Evolutionary conservation across 1,284 basidiomycete species (phyloP), one percentile per base, ranked within the genome.

Genomic region (Ustilago hordei): DNA sequence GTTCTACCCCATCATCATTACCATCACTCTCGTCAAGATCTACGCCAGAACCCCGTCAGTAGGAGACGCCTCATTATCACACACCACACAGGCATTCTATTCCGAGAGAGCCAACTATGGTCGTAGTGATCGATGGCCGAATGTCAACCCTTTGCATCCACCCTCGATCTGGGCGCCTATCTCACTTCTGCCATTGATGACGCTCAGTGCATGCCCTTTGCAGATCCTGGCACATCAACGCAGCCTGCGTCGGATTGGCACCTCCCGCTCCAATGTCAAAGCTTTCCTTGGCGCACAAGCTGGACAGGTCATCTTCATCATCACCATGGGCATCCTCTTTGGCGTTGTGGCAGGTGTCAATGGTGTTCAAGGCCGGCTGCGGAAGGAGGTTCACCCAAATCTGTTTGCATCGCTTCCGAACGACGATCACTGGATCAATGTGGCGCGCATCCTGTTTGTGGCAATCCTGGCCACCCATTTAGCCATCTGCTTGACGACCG

Each of bases 191-290:
- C 84, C 84, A 0, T 63, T 85, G 28, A 60, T 85, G 31, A 80
- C 81, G 41, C 73, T 85, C 6, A 83, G 81, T 32, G 75, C 80
- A 4, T 80, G 78, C n/a, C 83, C 84, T 12, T 66, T 81, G 28
- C 84, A 85, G 50, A 83, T 85, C 34, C 64, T 85, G n/a, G 79
- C 79, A 1, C 84, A 85, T 61, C 81, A 81, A 52, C 77, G 84
- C 8, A 81, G 79, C 54, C 59, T 85, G 43, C 73, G 79, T 28
- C 65, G 84, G 4, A 83, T 70, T 41, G 79, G 78, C 1, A 78
- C 77, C 36, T 79, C 78, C 19, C 74, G 81, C 4, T 82, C 80
- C 6, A 85, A 85, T 54, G 82, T 84, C 35, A 80, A 75, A 41
- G 78, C 83, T 1, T 85, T 85, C 52, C 52, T 81, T 17, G 68